A percentile compares a stretch with the other conserved stretches of the same genome.
These are phyloP conservation scores for Talaromyces borbonicus DNA, from an alignment of 495 filamentous ascomycete genomes.

Conservation along the genomic window DNA sequence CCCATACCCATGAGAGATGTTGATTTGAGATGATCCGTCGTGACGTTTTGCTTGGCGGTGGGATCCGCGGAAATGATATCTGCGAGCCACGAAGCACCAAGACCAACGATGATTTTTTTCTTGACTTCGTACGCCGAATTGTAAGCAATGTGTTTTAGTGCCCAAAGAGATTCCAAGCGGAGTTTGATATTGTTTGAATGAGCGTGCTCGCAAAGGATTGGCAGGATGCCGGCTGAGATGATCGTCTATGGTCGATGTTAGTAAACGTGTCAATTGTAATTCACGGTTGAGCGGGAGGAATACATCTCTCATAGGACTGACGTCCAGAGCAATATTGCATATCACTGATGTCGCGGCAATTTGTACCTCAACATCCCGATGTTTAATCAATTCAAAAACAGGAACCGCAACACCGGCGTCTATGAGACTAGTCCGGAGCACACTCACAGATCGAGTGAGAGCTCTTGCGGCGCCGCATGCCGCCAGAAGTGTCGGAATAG, in stretches of 20 bases:
- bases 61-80: constrained; percentile 52
- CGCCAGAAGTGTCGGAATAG: constrained; percentile 64
- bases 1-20: constrained; percentile 41
- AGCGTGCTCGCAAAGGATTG: constrained; percentile 73
- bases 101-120: constrained; percentile 61
- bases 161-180: constrained; percentile 79
- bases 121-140: constrained; percentile 58
- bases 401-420: constrained; percentile 76
- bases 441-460: constrained; percentile 72
- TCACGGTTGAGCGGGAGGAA: constrained; percentile 18
- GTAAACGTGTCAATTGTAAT: constrained; percentile 12
- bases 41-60: constrained; percentile 24
- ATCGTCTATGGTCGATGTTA: constrained; percentile 44
- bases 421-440: constrained; percentile 74
- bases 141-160: constrained; percentile 77
- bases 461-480: constrained; percentile 72
- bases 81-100: constrained; percentile 71
- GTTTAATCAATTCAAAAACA: constrained; percentile 63
- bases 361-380: constrained; percentile 70
- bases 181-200: constrained; percentile 63
- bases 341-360: constrained; percentile 74
- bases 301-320: constrained; percentile 84
- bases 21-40: constrained; percentile 31
- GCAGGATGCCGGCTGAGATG: constrained; percentile 63
- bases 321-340: constrained; percentile 74